These are phyloP conservation scores for Ophiostoma australiae DNA, from an alignment of 2,329 filamentous ascomycete genomes.

Conservation along the genomic window DNA sequence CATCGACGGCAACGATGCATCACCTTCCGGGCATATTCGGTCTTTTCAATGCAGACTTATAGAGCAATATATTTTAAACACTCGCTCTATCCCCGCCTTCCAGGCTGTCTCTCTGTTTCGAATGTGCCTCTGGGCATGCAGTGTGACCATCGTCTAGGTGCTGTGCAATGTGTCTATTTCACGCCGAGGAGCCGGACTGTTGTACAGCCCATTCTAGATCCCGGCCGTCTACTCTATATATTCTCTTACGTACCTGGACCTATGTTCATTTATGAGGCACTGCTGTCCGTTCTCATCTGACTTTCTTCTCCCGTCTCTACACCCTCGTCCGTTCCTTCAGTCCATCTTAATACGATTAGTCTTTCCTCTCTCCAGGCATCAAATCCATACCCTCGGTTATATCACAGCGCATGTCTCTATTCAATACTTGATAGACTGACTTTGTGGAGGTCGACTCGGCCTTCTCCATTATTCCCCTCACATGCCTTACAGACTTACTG, in stretches of 20 bases:
- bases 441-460: background rate
- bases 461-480: conserved; percentile 1
- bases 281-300: too few relatives aligned
- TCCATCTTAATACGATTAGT: too few relatives aligned
- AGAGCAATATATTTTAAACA: background rate
- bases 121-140: background rate
- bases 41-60: background rate
- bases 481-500: background rate
- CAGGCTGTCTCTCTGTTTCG: background rate
- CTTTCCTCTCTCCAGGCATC: too few relatives aligned
- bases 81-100: background rate
- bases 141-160: background rate
- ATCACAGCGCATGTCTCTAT: background rate
- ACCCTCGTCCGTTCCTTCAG: too few relatives aligned
- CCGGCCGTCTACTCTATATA: too few relatives aligned
- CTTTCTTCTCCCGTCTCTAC: too few relatives aligned
- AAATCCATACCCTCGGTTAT: background rate
- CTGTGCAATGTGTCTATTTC: background rate
- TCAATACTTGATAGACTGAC: background rate
- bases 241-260: too few relatives aligned
- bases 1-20: background rate
- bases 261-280: too few relatives aligned
- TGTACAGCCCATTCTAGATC: background rate
- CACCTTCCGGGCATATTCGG: background rate
- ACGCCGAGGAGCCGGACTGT: background rate